These are phyloP conservation scores for Stemphylium beticola DNA, from an alignment of 2,329 filamentous ascomycete species.

Conservation along the genomic window DNA sequence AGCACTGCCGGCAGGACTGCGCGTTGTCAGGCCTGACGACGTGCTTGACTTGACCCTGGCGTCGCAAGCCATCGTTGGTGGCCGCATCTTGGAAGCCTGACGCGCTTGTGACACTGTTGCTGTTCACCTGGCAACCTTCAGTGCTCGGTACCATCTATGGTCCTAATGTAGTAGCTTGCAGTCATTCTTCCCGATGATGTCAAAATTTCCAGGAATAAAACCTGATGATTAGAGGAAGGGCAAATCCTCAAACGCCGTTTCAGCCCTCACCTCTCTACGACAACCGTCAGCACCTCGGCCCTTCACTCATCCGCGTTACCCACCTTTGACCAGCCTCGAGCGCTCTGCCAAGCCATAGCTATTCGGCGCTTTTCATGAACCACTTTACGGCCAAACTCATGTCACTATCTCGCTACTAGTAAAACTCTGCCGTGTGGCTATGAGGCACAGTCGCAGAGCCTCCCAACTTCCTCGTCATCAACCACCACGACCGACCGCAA, in stretches of 20 bases:
- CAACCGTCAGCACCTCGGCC: neutral
- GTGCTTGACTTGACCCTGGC: neutral
- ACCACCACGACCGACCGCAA: neutral
- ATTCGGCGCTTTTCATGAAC: neutral
- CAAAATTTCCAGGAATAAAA: neutral
- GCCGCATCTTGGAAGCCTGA: too few species aligned
- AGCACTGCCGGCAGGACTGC: neutral
- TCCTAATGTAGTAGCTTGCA: too few species aligned
- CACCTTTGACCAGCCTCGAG: neutral
- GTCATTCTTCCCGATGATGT: too few species aligned
- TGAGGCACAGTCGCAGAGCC: conserved; percentile 8
- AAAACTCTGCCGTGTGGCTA: neutral
- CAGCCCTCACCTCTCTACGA: neutral
- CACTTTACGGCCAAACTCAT: neutral
- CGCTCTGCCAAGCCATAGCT: neutral
- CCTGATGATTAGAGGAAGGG: neutral
- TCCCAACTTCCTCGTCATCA: conserved; percentile 1
- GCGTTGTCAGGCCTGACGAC: conserved; percentile 1
- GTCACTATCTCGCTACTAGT: too few species aligned
- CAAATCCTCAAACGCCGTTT: neutral
- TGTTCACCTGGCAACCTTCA: too few species aligned
- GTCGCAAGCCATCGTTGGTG: neutral
- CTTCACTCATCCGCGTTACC: neutral
- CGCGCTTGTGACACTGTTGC: too few species aligned
- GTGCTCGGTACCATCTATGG: too few species aligned